Conservation (phyloP, 2,329 filamentous ascomycete species). For the Fusarium sp. region DNA sequence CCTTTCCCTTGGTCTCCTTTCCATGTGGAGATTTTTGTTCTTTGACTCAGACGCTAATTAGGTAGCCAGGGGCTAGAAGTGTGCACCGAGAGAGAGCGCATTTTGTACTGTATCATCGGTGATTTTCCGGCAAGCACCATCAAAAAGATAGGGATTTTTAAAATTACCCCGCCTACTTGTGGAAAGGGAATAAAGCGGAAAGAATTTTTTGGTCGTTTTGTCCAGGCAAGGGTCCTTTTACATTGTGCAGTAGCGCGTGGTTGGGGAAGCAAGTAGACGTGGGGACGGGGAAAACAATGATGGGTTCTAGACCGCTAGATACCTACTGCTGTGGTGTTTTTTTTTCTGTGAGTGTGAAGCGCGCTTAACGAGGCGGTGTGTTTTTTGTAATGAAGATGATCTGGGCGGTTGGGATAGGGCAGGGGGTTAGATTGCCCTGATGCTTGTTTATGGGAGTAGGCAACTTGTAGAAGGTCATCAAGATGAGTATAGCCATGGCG, state of each 20-base stretch:
- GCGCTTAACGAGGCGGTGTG: slow-evolving; percentile 28
- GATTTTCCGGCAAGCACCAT: slow-evolving; percentile 15
- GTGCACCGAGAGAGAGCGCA: slow-evolving; percentile 11
- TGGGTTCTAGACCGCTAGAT: slow-evolving; percentile 29
- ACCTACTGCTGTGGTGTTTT: not conserved
- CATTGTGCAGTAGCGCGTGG: slow-evolving; percentile 26
- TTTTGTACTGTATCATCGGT: slow-evolving; percentile 15
- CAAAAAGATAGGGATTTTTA: not conserved
- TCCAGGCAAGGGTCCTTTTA: slow-evolving; percentile 5
- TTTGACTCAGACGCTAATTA: slow-evolving; percentile 33
- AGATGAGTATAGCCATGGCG: too few relatives aligned
- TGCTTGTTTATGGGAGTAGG: not conserved
- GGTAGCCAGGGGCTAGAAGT: slow-evolving; percentile 24
- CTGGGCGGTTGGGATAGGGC: slow-evolving; percentile 17
- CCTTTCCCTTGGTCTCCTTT: slow-evolving; percentile 3
- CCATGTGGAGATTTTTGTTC: not conserved
- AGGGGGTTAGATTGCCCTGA: slow-evolving; percentile 10
- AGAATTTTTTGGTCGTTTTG: slow-evolving; percentile 28
- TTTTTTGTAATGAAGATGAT: not conserved
- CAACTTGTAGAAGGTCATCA: not conserved
- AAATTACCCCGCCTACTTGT: slow-evolving; percentile 12
- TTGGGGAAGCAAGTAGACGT: not conserved
- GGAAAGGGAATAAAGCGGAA: slow-evolving; percentile 34
- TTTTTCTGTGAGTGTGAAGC: slow-evolving; percentile 13
- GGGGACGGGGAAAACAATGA: not conserved